Evolutionary conservation across 257 asterid genomes (phyloP), one percentile per base, ranked within the genome.

Genomic region (Fraxinus pennsylvanica): DNA sequence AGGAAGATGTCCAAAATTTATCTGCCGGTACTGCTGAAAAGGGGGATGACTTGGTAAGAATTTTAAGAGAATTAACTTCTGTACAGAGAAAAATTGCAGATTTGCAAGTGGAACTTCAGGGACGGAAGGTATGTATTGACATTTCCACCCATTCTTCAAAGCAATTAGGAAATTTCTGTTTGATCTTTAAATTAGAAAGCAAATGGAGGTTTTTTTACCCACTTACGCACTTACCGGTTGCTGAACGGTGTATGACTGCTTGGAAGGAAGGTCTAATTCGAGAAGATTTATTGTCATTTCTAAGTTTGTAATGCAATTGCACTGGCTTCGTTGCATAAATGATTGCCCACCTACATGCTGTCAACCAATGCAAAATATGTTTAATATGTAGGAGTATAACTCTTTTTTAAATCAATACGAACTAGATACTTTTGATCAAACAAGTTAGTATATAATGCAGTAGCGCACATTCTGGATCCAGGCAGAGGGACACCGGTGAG

Each of bases 101-200:
- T 88, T 91, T 96, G 86, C 99, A 93, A 91, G 98, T 96, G 61
- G 98, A 96, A 82, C 98, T 96, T 85, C 99, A 96, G 82, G 99
- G 99, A 74, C 89, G 99, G 85, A 96, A 96, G 98, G 98, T 96
- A 81, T 30, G 65, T 61, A 41, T 9, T 80, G 74, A 65, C 36
- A 52, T 85, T 78, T 68, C 33, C 22, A 7, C 35, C 6, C 21
- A 39, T 33, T 47, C 17, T 50, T 75, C 73, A 9, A 78, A 68
- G 52, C 27, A 66, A 69, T 36, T 61, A 61, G 81, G 75, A 59
- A 33, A 45, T 78, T 15, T 59, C 36, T 21, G 47, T 75, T 35
- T 43, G 81, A 71, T 35, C 4, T 47, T 61, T 22, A 59, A 66
- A 50, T 66, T 13, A 71, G 29, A 21, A 59, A 21, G 21, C 68